Conservation (phyloP, 2,329 filamentous ascomycete species). For the Septoria linicola region DNA sequence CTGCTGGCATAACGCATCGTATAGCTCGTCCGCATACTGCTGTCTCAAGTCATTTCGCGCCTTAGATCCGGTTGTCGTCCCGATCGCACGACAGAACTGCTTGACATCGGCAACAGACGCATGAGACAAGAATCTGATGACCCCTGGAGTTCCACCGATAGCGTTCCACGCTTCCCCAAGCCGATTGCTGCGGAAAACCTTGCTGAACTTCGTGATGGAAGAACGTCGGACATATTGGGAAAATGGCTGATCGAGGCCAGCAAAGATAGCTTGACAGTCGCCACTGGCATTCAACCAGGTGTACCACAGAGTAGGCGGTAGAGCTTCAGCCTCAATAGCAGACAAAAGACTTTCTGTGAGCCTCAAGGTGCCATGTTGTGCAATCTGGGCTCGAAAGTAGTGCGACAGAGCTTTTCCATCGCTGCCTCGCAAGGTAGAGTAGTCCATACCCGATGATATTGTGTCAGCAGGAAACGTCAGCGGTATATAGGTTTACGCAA, state of each 20-base stretch:
- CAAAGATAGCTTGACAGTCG: conserved; percentile 19
- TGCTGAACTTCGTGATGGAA: conserved; percentile 21
- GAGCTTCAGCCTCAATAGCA: conserved; percentile 16
- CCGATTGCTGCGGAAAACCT: conserved; percentile 16
- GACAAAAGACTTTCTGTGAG: conserved; percentile 23
- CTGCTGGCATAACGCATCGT: conserved; percentile 15
- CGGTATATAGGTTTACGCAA: too few relatives aligned
- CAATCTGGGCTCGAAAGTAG: conserved; percentile 10
- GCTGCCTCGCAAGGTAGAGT: conserved; percentile 9
- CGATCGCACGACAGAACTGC: conserved; percentile 20
- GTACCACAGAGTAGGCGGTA: conserved; percentile 25
- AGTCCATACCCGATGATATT: conserved; percentile 9
- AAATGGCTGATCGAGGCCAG: conserved; percentile 18
- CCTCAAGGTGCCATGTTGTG: neutral
- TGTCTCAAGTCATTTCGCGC: conserved; percentile 11
- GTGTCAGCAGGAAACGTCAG: too few relatives aligned
- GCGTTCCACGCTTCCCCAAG: conserved; percentile 22
- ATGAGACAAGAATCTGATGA: conserved; percentile 21
- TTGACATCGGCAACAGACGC: conserved; percentile 28
- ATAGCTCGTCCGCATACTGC: conserved; percentile 21
- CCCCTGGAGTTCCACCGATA: conserved; percentile 23
- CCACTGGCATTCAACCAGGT: conserved; percentile 24
- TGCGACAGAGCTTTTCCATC: conserved; percentile 13
- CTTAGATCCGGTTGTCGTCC: conserved; percentile 12
- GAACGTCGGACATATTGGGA: conserved; percentile 16